Evolutionary conservation across 176 grass and related monocot genomes (phyloP).

Genomic region (Phoenix roebelenii): DNA sequence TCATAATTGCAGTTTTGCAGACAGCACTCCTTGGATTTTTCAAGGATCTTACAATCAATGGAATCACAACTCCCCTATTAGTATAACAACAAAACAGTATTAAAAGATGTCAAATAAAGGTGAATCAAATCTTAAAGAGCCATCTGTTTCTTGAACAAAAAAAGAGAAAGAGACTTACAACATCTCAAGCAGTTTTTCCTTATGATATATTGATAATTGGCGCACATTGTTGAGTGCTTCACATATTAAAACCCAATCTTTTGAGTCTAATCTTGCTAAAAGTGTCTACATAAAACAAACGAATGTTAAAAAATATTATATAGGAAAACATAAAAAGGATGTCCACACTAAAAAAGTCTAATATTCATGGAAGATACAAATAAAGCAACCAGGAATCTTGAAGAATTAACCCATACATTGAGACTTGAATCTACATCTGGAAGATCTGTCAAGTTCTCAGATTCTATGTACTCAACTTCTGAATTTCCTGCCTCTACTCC

Average conservation of each 20-base stretch:
- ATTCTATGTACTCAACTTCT: constrained; percentile 33
- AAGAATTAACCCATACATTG: constrained; percentile 8
- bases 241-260: constrained; percentile 83
- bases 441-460: constrained; percentile 24
- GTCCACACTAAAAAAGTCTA: too few species aligned
- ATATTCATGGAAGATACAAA: background rate
- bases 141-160: too few species aligned
- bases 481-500: constrained; percentile 15
- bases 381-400: background rate
- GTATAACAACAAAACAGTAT: constrained; percentile 1
- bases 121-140: too few species aligned
- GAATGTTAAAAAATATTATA: constrained; percentile 6
- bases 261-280: constrained; percentile 76
- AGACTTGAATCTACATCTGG: constrained; percentile 23
- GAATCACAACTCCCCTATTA: constrained; percentile 53
- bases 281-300: constrained; percentile 47
- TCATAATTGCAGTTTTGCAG: constrained; percentile 93
- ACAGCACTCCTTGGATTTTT: constrained; percentile 99
- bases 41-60: constrained; percentile 80
- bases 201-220: constrained; percentile 72
- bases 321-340: background rate
- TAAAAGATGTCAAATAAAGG: background rate
- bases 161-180: constrained; percentile 46
- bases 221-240: constrained; percentile 95
- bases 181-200: constrained; percentile 62